Percentiles rank a stretch among this genome's conserved stretches.
phyloP scores from a whole-genome alignment of 2,329 filamentous ascomycete species.

The Atkinsonella hypoxylon region DNA sequence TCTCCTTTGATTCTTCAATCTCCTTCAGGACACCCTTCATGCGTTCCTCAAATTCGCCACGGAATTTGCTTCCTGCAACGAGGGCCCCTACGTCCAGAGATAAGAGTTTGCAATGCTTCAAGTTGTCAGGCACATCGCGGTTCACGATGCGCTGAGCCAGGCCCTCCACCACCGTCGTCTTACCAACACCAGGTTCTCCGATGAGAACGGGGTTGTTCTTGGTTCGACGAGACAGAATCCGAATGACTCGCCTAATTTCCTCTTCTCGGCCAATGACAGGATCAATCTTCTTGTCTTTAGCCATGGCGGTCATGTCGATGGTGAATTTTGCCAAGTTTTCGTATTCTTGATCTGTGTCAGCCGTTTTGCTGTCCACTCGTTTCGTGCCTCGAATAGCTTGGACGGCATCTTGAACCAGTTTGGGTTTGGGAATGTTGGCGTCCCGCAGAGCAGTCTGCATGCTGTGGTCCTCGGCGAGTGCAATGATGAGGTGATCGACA shows the following conservation, averaged over 20 bases:
- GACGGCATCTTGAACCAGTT: slow-evolving; percentile 83
- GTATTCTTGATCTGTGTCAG: slow-evolving; percentile 82
- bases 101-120: slow-evolving; percentile 85
- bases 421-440: slow-evolving; percentile 81
- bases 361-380: slow-evolving; percentile 90
- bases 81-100: slow-evolving; percentile 91
- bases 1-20: slow-evolving; percentile 87
- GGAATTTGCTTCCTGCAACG: slow-evolving; percentile 95
- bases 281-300: slow-evolving; percentile 93
- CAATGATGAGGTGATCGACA: slow-evolving; percentile 85
- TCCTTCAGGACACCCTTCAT: slow-evolving; percentile 99
- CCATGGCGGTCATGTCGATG: slow-evolving; percentile 95
- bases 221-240: slow-evolving; percentile 83
- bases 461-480: slow-evolving; percentile 64
- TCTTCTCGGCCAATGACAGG: slow-evolving; percentile 95
- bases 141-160: slow-evolving; percentile 93
- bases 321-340: slow-evolving; percentile 98
- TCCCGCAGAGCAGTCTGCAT: slow-evolving; percentile 70
- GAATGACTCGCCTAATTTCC: slow-evolving; percentile 82
- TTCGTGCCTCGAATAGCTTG: slow-evolving; percentile 84
- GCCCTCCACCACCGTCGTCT: slow-evolving; percentile 95
- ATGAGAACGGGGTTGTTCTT: slow-evolving; percentile 99
- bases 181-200: slow-evolving; percentile 94
- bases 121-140: slow-evolving; percentile 87
- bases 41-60: slow-evolving; percentile 95